phyloP scores from a whole-genome alignment of 768 basidiomycete species.

The Boletus subcaerulescens region DNA sequence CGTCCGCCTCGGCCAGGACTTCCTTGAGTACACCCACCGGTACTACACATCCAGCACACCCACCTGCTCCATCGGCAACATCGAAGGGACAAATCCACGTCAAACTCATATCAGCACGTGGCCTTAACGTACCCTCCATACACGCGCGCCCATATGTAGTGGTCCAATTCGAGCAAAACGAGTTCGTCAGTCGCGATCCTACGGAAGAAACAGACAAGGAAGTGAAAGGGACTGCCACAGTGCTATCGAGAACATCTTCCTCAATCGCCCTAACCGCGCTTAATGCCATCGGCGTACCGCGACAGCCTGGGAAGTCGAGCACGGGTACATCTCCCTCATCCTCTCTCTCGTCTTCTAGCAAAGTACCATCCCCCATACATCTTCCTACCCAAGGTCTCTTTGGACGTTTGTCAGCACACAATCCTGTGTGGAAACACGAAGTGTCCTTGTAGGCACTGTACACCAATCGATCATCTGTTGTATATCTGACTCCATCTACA shows the following conservation, averaged over 20 bases:
- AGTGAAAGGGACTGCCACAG: conserved; percentile 75
- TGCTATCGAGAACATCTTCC: conserved; percentile 53
- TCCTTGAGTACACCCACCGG: conserved; percentile 27
- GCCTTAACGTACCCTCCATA: conserved; percentile 67
- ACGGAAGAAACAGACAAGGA: conserved; percentile 84
- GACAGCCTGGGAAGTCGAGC: conserved; percentile 41
- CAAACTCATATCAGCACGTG: conserved; percentile 90
- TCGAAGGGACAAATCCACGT: conserved; percentile 84
- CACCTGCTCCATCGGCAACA: conserved; percentile 31
- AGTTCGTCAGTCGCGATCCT: conserved; percentile 92
- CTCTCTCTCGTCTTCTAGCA: conserved; percentile 38
- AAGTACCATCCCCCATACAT: conserved; percentile 30
- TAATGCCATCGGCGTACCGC: conserved; percentile 55
- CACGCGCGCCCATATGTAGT: conserved; percentile 86
- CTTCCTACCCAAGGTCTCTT: conserved; percentile 48
- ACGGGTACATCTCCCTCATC: conserved; percentile 43
- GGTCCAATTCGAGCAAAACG: conserved; percentile 98
- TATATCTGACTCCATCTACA: conserved; percentile 35
- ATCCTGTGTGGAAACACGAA: conserved; percentile 99
- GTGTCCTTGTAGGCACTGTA: conserved; percentile 83
- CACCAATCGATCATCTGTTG: conserved; percentile 4
- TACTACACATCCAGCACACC: conserved; percentile 24
- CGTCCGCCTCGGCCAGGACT: conserved; percentile 37
- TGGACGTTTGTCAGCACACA: conserved; percentile 68
- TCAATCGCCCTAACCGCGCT: conserved; percentile 66